Conservation (phyloP, 805 yeast species). For the Starmerella khaoyaiensis region DNA sequence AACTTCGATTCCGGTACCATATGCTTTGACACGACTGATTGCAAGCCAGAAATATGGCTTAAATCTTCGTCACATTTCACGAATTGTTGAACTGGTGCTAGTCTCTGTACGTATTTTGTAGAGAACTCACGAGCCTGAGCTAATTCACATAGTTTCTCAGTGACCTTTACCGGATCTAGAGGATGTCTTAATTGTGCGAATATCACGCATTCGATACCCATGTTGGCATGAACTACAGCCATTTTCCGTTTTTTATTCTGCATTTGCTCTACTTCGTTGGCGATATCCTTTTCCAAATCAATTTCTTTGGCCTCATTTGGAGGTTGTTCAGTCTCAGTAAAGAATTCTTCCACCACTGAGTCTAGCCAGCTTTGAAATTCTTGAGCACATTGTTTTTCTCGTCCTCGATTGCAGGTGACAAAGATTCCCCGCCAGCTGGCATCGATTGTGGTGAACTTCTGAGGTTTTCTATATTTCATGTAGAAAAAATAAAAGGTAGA, state of each 20-base stretch:
- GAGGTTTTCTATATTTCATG: conserved; percentile 16
- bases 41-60: conserved; percentile 50
- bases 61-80: conserved; percentile 45
- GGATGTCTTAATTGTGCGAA: conserved; percentile 75
- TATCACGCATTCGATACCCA: conserved; percentile 40
- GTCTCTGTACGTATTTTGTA: conserved; percentile 46
- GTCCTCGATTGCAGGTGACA: conserved; percentile 75
- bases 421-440: conserved; percentile 80
- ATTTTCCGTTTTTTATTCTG: conserved; percentile 29
- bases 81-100: conserved; percentile 69
- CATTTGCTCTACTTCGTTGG: conserved; percentile 48
- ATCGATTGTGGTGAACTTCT: conserved; percentile 35
- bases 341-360: conserved; percentile 30
- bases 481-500: too few relatives aligned
- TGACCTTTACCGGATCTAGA: conserved; percentile 62
- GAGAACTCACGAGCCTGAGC: conserved; percentile 34
- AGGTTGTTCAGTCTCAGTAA: conserved; percentile 1
- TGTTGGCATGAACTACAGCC: conserved; percentile 20
- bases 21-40: conserved; percentile 49
- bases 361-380: conserved; percentile 20
- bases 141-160: conserved; percentile 49
- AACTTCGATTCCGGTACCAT: conserved; percentile 49
- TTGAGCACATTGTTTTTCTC: conserved; percentile 35
- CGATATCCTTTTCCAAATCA: conserved; percentile 61
- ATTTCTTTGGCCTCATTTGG: conserved; percentile 29